Evolutionary conservation across 225 moss, liverwort and hornwort species (phyloP), one percentile per base, ranked within the genome.

Genomic region (Thuidium tamariscinum): DNA sequence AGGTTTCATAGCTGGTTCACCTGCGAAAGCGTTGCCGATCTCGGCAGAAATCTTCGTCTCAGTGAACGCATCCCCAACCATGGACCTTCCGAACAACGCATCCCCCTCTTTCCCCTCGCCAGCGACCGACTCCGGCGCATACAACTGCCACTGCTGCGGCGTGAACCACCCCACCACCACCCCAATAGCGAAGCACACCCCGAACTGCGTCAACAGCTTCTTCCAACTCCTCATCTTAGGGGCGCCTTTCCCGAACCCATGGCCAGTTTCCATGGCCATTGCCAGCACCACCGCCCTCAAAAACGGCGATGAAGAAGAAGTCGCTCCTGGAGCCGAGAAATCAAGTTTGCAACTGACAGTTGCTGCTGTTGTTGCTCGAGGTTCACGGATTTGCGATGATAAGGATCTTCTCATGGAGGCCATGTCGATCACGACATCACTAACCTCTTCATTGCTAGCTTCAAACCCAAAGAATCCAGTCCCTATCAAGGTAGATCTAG

Each of bases 141-240:
- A 74, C 9, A 86, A 63, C 56, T 89, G 92, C 94, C 89, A 91
- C 52, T 87, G 90, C 73, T 88, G 83, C 29, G 94, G 92, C 42
- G 87, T 81, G 17, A 81, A 66, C 87, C 87, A 87, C 42, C 94
- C 94, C 25, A 89, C 51, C 64, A 88, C 22, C 88, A 92, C 81
- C 63, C 94, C 94, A 12, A 92, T 12, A 16, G 39, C 60, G 83
- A 94, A 94, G 74, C 92, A 92, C 10, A 92, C 86, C 36, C 88
- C 91, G 54, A 92, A 89, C 87, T 92, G 92, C 12, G 89, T 49
- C 73, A 91, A 59, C 61, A 91, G 68, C 87, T 82, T 91, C 81
- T 74, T 88, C 94, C 92, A 92, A 74, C 85, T 84, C 46, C 88
- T 90, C 82, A 86, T 89, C 88, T 92, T 94, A 15, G 85, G 42